A percentile compares a stretch with the other conserved stretches of the same genome.
phyloP scores from a whole-genome alignment of 192 early-diverging fungal species.

The Coemansia brasiliensis region DNA sequence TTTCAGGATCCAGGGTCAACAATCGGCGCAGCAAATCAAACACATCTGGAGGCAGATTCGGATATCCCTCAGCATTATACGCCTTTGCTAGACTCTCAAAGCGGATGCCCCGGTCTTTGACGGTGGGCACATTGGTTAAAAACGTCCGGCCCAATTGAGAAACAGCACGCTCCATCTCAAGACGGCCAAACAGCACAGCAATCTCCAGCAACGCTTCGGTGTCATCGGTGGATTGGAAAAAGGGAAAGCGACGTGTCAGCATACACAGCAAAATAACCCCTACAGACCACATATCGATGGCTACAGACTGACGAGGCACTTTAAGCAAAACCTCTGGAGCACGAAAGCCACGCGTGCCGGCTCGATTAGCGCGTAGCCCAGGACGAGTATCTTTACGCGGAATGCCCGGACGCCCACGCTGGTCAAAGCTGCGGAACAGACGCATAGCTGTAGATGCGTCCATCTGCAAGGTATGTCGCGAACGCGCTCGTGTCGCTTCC shows the following conservation, averaged over 20 bases:
- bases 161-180: conserved; percentile 73
- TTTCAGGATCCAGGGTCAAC: conserved; percentile 59
- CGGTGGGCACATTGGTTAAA: conserved; percentile 48
- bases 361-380: conserved; percentile 72
- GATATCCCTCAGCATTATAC: conserved; percentile 42
- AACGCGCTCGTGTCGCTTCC: conserved; percentile 28
- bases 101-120: conserved; percentile 47
- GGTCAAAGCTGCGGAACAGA: conserved; percentile 46
- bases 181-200: conserved; percentile 72
- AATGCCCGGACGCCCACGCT: conserved; percentile 42
- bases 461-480: conserved; percentile 45
- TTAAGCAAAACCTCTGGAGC: conserved; percentile 92
- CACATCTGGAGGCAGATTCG: conserved; percentile 41
- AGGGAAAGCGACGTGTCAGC: conserved; percentile 81
- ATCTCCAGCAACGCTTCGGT: conserved; percentile 84
- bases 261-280: conserved; percentile 85
- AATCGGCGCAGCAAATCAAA: conserved; percentile 64
- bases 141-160: conserved; percentile 55
- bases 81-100: conserved; percentile 54
- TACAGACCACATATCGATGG: conserved; percentile 91
- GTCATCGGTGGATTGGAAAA: conserved; percentile 88
- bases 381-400: conserved; percentile 59
- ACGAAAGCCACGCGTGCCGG: conserved; percentile 90
- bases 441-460: conserved; percentile 45
- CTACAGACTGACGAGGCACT: conserved; percentile 71